Evolutionary conservation across 2,329 filamentous ascomycete species (phyloP).

Genomic region (Hypomyces rosellus): DNA sequence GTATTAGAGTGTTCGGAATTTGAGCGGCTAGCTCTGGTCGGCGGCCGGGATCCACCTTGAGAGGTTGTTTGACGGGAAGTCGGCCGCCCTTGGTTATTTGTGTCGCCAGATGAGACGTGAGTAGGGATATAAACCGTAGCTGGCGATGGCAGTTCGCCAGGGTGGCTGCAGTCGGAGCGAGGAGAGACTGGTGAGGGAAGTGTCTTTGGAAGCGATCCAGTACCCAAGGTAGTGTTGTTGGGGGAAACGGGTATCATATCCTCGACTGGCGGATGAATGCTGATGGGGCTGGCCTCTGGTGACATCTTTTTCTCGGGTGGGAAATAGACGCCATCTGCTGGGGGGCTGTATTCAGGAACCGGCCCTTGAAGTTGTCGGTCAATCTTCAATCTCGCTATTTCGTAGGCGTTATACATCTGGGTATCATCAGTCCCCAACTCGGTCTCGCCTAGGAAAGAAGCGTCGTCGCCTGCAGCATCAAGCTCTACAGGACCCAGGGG

Average conservation of each 20-base stretch:
- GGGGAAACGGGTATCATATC: constrained; percentile 15
- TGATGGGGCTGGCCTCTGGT: neutral
- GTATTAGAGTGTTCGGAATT: constrained; percentile 6
- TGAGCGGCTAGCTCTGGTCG: constrained; percentile 5
- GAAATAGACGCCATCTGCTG: constrained; percentile 21
- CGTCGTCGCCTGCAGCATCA: constrained; percentile 34
- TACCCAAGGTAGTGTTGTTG: constrained; percentile 14
- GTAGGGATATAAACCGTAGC: constrained; percentile 27
- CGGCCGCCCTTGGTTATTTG: constrained; percentile 12
- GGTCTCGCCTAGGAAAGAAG: constrained; percentile 32
- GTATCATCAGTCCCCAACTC: constrained; percentile 36
- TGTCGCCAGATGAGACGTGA: constrained; percentile 16
- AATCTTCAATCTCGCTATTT: constrained; percentile 44
- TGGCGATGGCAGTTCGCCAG: constrained; percentile 37
- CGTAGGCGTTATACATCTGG: constrained; percentile 41
- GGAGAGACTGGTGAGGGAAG: constrained; percentile 44
- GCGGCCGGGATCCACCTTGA: neutral
- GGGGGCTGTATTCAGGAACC: constrained; percentile 43
- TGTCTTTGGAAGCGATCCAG: constrained; percentile 25
- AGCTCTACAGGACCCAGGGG: constrained; percentile 43
- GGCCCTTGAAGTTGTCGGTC: constrained; percentile 45
- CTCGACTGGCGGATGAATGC: constrained; percentile 3
- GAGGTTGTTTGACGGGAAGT: neutral
- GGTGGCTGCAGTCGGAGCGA: constrained; percentile 34
- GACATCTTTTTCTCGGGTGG: constrained; percentile 25